Evolutionary conservation across 23 red algal species (phyloP), one percentile per base, ranked within the genome.

Genomic region (Gracilaria gracilis): DNA sequence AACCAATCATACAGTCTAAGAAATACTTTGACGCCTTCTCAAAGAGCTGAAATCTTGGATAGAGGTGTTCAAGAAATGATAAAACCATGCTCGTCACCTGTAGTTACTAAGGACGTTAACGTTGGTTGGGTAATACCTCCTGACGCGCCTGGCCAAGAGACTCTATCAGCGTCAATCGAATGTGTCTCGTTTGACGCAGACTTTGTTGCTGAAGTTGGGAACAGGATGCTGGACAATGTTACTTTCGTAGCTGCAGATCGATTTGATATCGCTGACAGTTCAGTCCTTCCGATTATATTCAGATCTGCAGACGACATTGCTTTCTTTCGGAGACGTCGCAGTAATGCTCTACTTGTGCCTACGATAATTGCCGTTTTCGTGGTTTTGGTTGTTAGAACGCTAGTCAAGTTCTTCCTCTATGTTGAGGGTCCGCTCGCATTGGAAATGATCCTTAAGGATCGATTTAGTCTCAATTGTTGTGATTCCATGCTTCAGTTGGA

Each of bases 401-500:
- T 69, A 32, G 64, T 69, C 32, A 69, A 7, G 32, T 37, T 69
- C 7, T 3, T 13, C 14, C 64, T 69, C 19, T 69, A 69, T 69
- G 64, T 38, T 2, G 64, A 69, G 3, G 64, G 29, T 13, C 64
- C 64, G 1, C 64, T 69, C 16, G 64, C 64, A 15, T 34, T 69
- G 64, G 64, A 69, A 69, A 69, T 69, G 64, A 34, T 69, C 17
- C 17, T 69, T 9, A 69, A 69, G 32, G 64, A 69, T 8, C 64
- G 64, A 34, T 69, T 69, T 32, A 32, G 9, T 38, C 31, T 69
- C 12, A 69, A 69, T 12, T 69, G 31, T 36, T 69, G 64, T 20
- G 64, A 69, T 69, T 69, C 64, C 28, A 69, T 69, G 64, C 64
- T 69, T 69, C 64, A 69, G 16, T 7, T 69, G 15, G 64, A 69